These are phyloP conservation scores for Thuidium tamariscinum DNA, from an alignment of 225 moss, liverwort and hornwort species.

Conservation along the genomic window DNA sequence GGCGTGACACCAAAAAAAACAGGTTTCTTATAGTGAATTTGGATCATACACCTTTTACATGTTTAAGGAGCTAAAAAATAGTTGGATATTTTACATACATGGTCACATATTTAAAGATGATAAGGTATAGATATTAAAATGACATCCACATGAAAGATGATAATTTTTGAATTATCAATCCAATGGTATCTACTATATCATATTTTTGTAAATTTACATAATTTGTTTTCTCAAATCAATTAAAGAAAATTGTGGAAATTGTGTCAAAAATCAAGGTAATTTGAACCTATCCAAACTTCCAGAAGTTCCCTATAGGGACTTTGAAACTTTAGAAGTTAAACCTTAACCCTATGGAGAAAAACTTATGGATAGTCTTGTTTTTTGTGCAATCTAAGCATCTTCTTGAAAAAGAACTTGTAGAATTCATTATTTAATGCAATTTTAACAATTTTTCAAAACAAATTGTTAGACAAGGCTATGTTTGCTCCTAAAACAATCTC, in stretches of 20 bases:
- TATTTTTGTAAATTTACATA: background rate
- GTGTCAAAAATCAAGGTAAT: no score
- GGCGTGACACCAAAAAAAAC: no score
- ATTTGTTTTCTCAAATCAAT: background rate
- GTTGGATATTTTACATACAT: background rate
- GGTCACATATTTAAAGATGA: background rate
- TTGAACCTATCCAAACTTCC: no score
- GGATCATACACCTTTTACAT: background rate
- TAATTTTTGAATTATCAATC: background rate
- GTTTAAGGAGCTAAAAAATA: background rate
- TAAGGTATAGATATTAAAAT: background rate
- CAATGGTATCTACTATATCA: background rate
- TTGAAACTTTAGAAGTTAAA: background rate
- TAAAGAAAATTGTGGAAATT: no score
- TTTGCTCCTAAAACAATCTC: background rate
- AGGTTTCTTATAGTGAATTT: no score
- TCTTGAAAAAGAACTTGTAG: background rate
- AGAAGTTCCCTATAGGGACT: no score
- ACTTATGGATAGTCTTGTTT: background rate
- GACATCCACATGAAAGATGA: background rate
- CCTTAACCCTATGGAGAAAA: background rate
- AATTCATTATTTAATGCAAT: background rate
- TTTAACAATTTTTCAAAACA: background rate
- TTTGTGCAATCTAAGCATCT: fast-evolving
- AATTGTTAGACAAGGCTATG: background rate